phyloP scores from a whole-genome alignment of 164 flowering plant genomes.

The Macadamia integrifolia region DNA sequence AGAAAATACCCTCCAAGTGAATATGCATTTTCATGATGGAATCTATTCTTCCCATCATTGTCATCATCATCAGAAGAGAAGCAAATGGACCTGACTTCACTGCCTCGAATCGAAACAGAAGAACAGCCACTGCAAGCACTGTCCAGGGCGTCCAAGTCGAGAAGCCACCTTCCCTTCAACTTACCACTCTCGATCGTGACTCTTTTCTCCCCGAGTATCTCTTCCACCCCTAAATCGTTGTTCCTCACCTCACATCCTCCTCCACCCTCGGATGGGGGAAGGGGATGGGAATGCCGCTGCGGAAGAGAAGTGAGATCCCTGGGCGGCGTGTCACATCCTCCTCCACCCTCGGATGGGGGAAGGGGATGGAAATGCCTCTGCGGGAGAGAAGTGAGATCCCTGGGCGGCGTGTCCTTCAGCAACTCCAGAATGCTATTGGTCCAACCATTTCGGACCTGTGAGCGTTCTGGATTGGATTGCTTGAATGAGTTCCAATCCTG shows the following conservation, averaged over 20 bases:
- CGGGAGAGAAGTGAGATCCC: slow-evolving; percentile 19
- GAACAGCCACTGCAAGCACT: slow-evolving; percentile 17
- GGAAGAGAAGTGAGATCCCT: slow-evolving; percentile 20
- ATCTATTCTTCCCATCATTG: too few species aligned
- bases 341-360: too few species aligned
- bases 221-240: slow-evolving; percentile 29
- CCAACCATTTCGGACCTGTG: background rate
- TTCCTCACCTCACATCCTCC: slow-evolving; percentile 31
- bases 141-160: slow-evolving; percentile 3
- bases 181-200: slow-evolving; percentile 34
- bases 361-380: too few species aligned
- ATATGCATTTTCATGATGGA: too few species aligned
- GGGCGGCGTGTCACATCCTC: slow-evolving; percentile 37
- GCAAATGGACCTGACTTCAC: too few species aligned
- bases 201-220: slow-evolving; percentile 30
- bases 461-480: slow-evolving; percentile 6
- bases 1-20: too few species aligned
- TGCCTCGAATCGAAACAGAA: slow-evolving; percentile 5
- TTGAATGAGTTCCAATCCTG: slow-evolving; percentile 31
- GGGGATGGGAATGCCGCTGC: too few species aligned
- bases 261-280: too few species aligned
- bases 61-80: too few species aligned
- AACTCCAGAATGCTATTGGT: background rate
- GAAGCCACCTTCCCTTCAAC: slow-evolving; percentile 40
- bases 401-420: slow-evolving; percentile 29